Conservation (phyloP, 2,329 filamentous ascomycete genomes). For the Sarocladium brachiariae region DNA sequence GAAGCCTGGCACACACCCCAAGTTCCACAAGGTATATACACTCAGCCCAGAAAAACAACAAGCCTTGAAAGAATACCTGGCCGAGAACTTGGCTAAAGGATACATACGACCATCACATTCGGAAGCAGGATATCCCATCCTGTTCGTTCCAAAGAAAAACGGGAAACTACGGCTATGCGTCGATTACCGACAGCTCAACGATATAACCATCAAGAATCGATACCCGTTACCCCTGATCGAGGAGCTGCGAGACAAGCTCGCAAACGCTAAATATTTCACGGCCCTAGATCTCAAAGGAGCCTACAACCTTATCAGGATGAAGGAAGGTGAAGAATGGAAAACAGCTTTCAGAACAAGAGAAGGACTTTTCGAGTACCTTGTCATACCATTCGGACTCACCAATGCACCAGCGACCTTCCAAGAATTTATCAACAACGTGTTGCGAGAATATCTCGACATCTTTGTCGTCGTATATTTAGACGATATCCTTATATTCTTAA, state of each 20-base stretch:
- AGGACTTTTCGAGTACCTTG: slow-evolving; percentile 25
- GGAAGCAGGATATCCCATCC: slow-evolving; percentile 11
- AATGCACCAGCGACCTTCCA: slow-evolving; percentile 17
- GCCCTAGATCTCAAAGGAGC: slow-evolving; percentile 15
- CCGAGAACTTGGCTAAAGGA: slow-evolving; percentile 13
- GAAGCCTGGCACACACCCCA: slow-evolving; percentile 7
- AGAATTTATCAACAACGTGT: slow-evolving; percentile 7
- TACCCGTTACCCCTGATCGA: slow-evolving; percentile 18
- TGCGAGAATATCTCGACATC: slow-evolving; percentile 8
- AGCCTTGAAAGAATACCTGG: slow-evolving; percentile 8
- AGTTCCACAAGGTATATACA: slow-evolving; percentile 11
- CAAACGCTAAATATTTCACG: slow-evolving; percentile 13
- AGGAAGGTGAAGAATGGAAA: slow-evolving; percentile 25
- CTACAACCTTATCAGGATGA: slow-evolving; percentile 27
- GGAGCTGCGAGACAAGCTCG: slow-evolving; percentile 18
- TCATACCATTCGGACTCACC: slow-evolving; percentile 23
- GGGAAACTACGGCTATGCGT: slow-evolving; percentile 17
- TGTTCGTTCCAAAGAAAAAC: slow-evolving; percentile 19
- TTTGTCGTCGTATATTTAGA: slow-evolving; percentile 10
- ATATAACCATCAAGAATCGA: slow-evolving; percentile 20
- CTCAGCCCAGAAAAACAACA: slow-evolving; percentile 13
- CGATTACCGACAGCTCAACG: slow-evolving; percentile 21
- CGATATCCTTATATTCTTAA: slow-evolving; percentile 8
- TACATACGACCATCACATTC: slow-evolving; percentile 14
- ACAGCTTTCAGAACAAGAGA: slow-evolving; percentile 26